phyloP scores from a whole-genome alignment of 169 alveolate species.

The Perkinsus chesapeaki region DNA sequence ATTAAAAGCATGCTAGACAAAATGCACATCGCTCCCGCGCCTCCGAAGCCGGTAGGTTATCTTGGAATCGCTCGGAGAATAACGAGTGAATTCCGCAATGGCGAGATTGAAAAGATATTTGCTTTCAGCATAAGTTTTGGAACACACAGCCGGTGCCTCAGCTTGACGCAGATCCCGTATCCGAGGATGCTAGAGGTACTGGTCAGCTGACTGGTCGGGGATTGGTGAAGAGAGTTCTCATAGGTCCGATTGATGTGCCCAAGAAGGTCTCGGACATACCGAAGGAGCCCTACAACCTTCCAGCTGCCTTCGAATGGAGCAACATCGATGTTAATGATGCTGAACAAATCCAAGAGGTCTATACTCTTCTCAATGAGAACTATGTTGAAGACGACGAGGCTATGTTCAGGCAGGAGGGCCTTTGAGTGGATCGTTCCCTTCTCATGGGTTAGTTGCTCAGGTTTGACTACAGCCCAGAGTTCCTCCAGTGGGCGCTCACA shows the following conservation, averaged over 20 bases:
- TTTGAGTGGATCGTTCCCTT: not conserved
- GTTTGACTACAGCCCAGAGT: conserved; percentile 89
- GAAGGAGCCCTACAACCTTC: conserved; percentile 72
- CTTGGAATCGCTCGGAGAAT: not conserved
- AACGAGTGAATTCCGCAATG: not conserved
- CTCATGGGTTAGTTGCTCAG: conserved; percentile 52
- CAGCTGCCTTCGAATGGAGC: conserved; percentile 86
- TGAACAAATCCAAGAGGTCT: conserved; percentile 56
- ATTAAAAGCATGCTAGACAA: not conserved
- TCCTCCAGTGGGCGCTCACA: conserved; percentile 88
- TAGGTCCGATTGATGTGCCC: conserved; percentile 25
- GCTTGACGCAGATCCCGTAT: conserved; percentile 56
- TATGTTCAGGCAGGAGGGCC: conserved; percentile 23
- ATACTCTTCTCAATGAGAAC: conserved; percentile 74
- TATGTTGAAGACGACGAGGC: conserved; percentile 97
- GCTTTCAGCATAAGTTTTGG: conserved; percentile 80
- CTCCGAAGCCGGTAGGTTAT: not conserved
- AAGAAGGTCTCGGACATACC: conserved; percentile 45
- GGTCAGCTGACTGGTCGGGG: conserved; percentile 5
- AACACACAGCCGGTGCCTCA: conserved; percentile 90
- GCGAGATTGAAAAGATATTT: not conserved
- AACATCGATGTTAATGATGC: conserved; percentile 70
- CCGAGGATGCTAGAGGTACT: conserved; percentile 38
- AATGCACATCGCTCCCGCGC: not conserved
- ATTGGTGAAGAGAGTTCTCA: conserved; percentile 15